Evolutionary conservation across 495 filamentous ascomycete species (phyloP).

Genomic region (Clohesyomyces aquaticus): DNA sequence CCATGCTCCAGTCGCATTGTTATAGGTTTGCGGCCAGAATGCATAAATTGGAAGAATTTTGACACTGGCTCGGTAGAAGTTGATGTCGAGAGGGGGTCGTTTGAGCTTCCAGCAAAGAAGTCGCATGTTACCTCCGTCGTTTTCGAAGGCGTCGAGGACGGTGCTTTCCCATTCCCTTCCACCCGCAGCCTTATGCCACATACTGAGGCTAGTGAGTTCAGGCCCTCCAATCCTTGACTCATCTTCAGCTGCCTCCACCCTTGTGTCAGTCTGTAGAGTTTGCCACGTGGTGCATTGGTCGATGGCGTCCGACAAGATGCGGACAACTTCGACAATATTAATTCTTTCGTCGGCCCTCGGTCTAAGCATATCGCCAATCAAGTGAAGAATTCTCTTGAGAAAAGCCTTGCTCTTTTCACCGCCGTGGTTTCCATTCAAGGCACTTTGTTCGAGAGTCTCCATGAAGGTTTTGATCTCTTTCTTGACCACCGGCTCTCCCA

Average conservation of each 20-base stretch:
- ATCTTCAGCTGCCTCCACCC: neutral
- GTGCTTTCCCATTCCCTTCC: slow-evolving; percentile 3
- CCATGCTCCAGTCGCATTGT: neutral
- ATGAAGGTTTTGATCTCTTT: slow-evolving; percentile 19
- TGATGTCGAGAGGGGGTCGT: neutral
- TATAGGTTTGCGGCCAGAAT: neutral
- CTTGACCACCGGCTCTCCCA: slow-evolving; percentile 8
- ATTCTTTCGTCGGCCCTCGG: slow-evolving; percentile 10
- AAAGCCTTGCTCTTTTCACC: neutral
- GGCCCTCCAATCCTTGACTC: slow-evolving; percentile 11
- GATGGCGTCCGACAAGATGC: slow-evolving; percentile 3
- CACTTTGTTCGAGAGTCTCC: neutral
- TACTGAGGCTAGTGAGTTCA: slow-evolving; percentile 5
- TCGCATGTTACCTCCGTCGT: neutral
- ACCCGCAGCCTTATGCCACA: slow-evolving; percentile 6
- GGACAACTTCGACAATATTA: slow-evolving; percentile 17
- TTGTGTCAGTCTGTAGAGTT: neutral
- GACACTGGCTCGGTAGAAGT: neutral
- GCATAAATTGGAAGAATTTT: neutral
- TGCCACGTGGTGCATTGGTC: too few species aligned
- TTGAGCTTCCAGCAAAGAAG: neutral
- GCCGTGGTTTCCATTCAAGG: neutral
- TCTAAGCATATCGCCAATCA: slow-evolving; percentile 11
- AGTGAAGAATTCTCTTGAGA: neutral
- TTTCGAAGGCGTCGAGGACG: neutral